Base-by-base conservation (phyloP, 768 basidiomycete species). In the Hirschioporus abietinus region DNA sequence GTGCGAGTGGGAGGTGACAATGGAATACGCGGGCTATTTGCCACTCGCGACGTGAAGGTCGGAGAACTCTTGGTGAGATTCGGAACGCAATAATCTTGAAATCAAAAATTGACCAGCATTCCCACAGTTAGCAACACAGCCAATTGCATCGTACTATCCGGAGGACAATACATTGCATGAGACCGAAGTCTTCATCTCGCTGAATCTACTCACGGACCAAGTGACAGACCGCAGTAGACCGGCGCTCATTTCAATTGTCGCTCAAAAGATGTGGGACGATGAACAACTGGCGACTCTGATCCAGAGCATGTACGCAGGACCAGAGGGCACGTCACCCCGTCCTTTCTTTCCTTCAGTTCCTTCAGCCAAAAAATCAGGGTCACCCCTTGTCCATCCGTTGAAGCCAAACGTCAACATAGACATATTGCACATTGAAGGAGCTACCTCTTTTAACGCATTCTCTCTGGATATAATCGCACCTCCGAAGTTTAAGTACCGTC, bases 191-290 rank as follows among this genome's bases (percentile, higher is more conserved):
- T 52, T 52, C 12, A 20, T 52, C 15, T 52, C 42, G 20, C 12
- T 52, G 42, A 52, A 52, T 20, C 42, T 52, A 52, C 42, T 52
- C 42, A 52, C 42, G 42, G 20, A 52, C 20, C 5, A 52, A 52
- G 42, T 52, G 42, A 52, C 42, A 10, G 42, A 52, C 12, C 42
- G 20, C 15, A 52, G 42, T 10, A 52, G 42, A 52, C 42, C 42
- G 3, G 42, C 4, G 42, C 15, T 61, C 24, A 17, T 25, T 17
- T 3, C 60, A 23, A 15, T 8, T 9, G 60, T 61, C 24, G 60
- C 60, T 15, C 25, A 61, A 34, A 61, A 61, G 60, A 61, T 61
- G 60, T 61, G 60, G 60, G 60, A 61, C 25, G 60, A 61, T 24
- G 25, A 9, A 2, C 24, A 23, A 9, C 4, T 25, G 9, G 60